These are phyloP conservation scores for Kockiozyma suomiensis DNA, from an alignment of 805 yeast genomes.

Conservation along the genomic window DNA sequence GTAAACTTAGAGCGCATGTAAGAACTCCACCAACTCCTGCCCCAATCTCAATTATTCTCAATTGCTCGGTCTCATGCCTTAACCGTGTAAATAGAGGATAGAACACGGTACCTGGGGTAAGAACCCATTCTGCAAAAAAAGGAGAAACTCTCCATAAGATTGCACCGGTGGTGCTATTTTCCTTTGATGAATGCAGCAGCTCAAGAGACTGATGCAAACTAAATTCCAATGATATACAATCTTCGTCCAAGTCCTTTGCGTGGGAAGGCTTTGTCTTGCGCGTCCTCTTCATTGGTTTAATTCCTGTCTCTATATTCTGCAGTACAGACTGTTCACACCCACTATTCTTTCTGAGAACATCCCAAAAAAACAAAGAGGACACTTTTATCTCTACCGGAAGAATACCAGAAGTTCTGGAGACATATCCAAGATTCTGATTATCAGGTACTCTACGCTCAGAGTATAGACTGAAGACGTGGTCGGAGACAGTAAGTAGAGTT, in stretches of 20 bases:
- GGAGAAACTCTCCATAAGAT: constrained; percentile 61
- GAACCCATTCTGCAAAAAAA: constrained; percentile 57
- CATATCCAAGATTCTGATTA: constrained; percentile 18
- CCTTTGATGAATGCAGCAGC: constrained; percentile 42
- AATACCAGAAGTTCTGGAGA: constrained; percentile 16
- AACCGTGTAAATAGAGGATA: constrained; percentile 16
- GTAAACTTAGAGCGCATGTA: constrained; percentile 47
- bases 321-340: neutral
- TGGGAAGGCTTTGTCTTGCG: neutral
- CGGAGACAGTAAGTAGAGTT: constrained; percentile 4
- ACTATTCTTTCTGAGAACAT: neutral
- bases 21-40: constrained; percentile 61
- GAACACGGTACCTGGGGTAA: constrained; percentile 34
- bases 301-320: neutral
- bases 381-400: neutral
- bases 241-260: neutral
- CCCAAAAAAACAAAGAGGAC: neutral
- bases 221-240: constrained; percentile 26
- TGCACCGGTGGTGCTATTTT: constrained; percentile 61
- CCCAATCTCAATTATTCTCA: constrained; percentile 58
- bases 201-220: constrained; percentile 44
- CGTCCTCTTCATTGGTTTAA: neutral
- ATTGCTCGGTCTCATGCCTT: constrained; percentile 25
- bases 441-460: constrained; percentile 15
- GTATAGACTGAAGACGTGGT: constrained; percentile 20